phyloP scores from a whole-genome alignment of 78 protist genomes.

The Bodo saltans region DNA sequence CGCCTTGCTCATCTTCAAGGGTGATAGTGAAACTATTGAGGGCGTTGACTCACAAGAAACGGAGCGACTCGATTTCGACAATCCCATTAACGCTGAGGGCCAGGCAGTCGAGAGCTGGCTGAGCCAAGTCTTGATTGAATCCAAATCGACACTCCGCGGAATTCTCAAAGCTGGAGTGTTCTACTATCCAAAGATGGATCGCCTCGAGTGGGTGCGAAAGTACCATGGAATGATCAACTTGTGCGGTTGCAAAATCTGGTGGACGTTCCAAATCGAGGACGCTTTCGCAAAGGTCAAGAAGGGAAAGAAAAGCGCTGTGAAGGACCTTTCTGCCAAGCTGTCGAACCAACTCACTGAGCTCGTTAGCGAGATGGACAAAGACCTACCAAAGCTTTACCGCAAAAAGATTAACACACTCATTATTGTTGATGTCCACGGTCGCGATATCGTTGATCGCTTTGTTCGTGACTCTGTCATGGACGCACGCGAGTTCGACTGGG shows the following conservation, averaged over 20 bases:
- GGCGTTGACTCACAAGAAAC: conserved; percentile 72
- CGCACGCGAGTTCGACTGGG: conserved; percentile 86
- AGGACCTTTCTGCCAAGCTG: conserved; percentile 37
- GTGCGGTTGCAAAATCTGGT: conserved; percentile 80
- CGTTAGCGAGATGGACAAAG: conserved; percentile 40
- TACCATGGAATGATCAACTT: conserved; percentile 57
- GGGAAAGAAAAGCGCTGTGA: conserved; percentile 60
- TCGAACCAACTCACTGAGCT: conserved; percentile 50
- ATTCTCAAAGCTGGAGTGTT: conserved; percentile 68
- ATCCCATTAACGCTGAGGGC: conserved; percentile 54
- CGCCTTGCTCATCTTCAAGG: conserved; percentile 40
- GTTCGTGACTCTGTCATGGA: conserved; percentile 79
- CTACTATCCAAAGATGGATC: conserved; percentile 50
- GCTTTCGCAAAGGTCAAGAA: conserved; percentile 58
- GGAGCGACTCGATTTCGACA: conserved; percentile 58
- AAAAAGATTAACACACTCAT: conserved; percentile 76
- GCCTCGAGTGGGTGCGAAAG: conserved; percentile 57
- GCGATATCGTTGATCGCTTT: conserved; percentile 80
- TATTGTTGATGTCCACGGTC: conserved; percentile 86
- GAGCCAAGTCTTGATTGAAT: conserved; percentile 60
- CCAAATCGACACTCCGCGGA: conserved; percentile 50
- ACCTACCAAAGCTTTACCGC: conserved; percentile 9
- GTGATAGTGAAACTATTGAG: not conserved
- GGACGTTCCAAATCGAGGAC: conserved; percentile 86
- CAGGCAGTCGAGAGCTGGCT: conserved; percentile 84